phyloP scores from a whole-genome alignment of 257 asterid species.

The Fraxinus americana region DNA sequence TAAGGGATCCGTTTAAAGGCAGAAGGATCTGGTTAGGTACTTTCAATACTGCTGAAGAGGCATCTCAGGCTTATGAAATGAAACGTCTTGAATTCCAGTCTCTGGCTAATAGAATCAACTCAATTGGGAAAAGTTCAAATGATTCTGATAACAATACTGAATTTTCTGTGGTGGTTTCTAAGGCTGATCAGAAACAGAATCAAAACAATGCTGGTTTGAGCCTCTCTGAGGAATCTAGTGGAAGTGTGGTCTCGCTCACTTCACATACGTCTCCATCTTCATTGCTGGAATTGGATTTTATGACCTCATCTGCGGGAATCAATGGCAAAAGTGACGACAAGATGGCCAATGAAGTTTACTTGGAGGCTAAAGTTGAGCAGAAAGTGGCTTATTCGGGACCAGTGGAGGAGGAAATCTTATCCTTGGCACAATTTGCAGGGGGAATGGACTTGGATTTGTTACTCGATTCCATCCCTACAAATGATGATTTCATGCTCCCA shows the following conservation, averaged over 20 bases:
- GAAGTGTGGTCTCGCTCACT: constrained; percentile 35
- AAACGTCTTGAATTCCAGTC: constrained; percentile 43
- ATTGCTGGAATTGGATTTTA: constrained; percentile 38
- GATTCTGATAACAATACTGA: neutral
- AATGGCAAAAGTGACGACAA: neutral
- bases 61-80: constrained; percentile 41
- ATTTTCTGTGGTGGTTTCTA: neutral
- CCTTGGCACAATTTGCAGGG: constrained; percentile 47
- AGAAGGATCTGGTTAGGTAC: constrained; percentile 58
- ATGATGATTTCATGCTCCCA: constrained; percentile 20
- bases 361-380: constrained; percentile 20
- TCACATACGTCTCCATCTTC: constrained; percentile 40
- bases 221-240: constrained; percentile 32
- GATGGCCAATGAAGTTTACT: neutral
- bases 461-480: constrained; percentile 40
- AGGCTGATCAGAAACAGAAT: constrained; percentile 1
- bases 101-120: constrained; percentile 12
- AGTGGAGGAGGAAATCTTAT: constrained; percentile 34
- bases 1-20: constrained; percentile 47
- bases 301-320: constrained; percentile 24
- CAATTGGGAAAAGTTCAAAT: constrained; percentile 19
- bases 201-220: neutral
- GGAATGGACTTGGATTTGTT: constrained; percentile 58
- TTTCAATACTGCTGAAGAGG: constrained; percentile 44
- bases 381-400: constrained; percentile 18